Conservation (phyloP, 148 eudicot genomes). For the Rhododendron williamsianum region DNA sequence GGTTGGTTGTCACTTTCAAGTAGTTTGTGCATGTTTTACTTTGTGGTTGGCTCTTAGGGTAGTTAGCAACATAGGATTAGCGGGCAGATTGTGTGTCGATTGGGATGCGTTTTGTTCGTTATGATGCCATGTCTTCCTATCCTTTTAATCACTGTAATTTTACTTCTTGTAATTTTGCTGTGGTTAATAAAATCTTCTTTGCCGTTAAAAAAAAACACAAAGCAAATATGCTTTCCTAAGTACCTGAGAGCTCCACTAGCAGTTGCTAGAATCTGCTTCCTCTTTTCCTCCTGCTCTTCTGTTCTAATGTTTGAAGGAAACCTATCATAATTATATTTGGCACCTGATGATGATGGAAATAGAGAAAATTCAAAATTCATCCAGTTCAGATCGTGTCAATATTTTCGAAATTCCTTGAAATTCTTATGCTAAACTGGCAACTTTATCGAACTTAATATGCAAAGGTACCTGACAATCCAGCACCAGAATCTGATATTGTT, state of each 20-base stretch:
- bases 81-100: no score
- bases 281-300: slow-evolving; percentile 91
- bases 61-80: no score
- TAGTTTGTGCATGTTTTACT: no score
- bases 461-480: slow-evolving; percentile 50
- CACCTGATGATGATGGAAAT: slow-evolving; percentile 45
- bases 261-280: slow-evolving; percentile 81
- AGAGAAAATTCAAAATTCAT: slow-evolving; percentile 1
- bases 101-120: no score
- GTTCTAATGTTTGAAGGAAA: slow-evolving; percentile 80
- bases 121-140: no score
- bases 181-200: no score
- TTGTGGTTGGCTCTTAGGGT: no score
- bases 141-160: no score
- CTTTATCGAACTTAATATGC: not conserved
- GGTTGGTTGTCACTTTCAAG: no score
- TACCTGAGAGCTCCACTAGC: slow-evolving; percentile 74
- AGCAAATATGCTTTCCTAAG: slow-evolving; percentile 29
- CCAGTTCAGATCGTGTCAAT: not conserved
- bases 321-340: slow-evolving; percentile 68
- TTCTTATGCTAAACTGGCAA: not conserved
- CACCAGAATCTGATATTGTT: slow-evolving; percentile 68
- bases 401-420: not conserved
- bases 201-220: no score
- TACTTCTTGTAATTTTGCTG: no score